These are phyloP conservation scores for Echinosophora koreensis DNA, from an alignment of 306 rosid genomes.

Conservation along the genomic window DNA sequence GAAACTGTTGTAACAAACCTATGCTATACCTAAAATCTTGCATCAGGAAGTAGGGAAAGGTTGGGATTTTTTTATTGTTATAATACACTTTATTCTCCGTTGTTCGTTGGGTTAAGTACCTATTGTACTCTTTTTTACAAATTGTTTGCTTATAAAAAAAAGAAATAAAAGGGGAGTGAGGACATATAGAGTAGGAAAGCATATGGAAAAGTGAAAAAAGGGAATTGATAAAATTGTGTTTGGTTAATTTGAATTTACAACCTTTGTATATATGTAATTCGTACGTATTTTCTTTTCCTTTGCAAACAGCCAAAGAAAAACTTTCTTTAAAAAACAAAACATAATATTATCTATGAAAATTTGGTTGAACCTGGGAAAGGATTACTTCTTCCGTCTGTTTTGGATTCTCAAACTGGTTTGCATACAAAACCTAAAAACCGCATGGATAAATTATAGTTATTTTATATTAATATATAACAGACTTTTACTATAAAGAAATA, in stretches of 20 bases:
- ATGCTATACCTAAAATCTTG: too few relatives aligned
- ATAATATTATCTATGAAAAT: slow-evolving; percentile 1
- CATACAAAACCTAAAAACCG: slow-evolving; percentile 48
- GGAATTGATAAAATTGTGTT: neutral
- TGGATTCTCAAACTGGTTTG: slow-evolving; percentile 39
- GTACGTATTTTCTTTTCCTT: neutral
- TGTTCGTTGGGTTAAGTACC: too few relatives aligned
- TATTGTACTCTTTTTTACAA: too few relatives aligned
- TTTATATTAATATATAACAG: too few relatives aligned
- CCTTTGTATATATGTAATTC: neutral
- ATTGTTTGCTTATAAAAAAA: too few relatives aligned
- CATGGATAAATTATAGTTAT: neutral
- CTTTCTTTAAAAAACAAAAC: neutral
- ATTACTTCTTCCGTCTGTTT: slow-evolving; percentile 30
- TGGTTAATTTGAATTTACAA: neutral
- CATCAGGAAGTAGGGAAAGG: too few relatives aligned
- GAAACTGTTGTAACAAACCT: too few relatives aligned
- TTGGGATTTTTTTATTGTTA: too few relatives aligned
- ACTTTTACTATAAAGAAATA: neutral
- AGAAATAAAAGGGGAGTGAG: neutral
- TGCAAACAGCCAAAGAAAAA: neutral
- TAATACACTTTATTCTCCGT: too few relatives aligned
- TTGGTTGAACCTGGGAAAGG: slow-evolving; percentile 49
- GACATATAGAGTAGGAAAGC: too few relatives aligned
- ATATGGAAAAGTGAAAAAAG: neutral